A percentile compares a stretch with the other conserved stretches of the same genome.
Evolutionary conservation across 208 protist species (phyloP).

Genomic region (Trypanosoma scelopori): DNA sequence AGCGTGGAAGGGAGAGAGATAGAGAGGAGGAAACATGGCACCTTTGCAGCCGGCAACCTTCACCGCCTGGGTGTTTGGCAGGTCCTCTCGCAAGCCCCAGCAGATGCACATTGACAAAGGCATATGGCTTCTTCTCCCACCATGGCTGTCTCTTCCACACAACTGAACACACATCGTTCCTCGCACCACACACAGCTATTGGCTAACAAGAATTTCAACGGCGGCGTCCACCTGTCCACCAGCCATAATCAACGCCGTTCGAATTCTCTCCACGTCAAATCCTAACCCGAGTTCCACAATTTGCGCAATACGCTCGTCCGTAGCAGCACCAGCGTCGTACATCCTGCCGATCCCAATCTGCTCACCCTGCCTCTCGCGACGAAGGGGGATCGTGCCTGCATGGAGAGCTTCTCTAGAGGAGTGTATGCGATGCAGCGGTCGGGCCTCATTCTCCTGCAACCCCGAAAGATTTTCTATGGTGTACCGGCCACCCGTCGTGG

Average conservation of each 20-base stretch:
- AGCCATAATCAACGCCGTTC: constrained; percentile 36
- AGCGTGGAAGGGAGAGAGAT: no score
- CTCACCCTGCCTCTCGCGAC: not conserved
- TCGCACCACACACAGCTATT: not conserved
- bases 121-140: no score
- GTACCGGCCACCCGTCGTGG: constrained; percentile 37
- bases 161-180: not conserved
- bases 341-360: not conserved
- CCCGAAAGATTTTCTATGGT: constrained; percentile 48
- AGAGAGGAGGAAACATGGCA: no score
- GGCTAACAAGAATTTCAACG: constrained; percentile 51
- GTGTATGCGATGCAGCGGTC: not conserved
- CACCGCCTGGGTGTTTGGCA: no score
- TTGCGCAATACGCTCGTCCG: constrained; percentile 32
- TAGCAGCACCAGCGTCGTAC: constrained; percentile 6
- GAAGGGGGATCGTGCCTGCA: not conserved
- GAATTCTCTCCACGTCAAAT: constrained; percentile 42
- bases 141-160: not conserved
- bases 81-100: no score
- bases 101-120: no score
- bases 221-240: constrained; percentile 54
- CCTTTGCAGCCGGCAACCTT: no score
- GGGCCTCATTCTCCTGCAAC: not conserved
- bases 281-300: constrained; percentile 58
- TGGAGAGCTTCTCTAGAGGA: not conserved